These are phyloP conservation scores for Mycena galopus DNA, from an alignment of 768 basidiomycete genomes.

Conservation along the genomic window DNA sequence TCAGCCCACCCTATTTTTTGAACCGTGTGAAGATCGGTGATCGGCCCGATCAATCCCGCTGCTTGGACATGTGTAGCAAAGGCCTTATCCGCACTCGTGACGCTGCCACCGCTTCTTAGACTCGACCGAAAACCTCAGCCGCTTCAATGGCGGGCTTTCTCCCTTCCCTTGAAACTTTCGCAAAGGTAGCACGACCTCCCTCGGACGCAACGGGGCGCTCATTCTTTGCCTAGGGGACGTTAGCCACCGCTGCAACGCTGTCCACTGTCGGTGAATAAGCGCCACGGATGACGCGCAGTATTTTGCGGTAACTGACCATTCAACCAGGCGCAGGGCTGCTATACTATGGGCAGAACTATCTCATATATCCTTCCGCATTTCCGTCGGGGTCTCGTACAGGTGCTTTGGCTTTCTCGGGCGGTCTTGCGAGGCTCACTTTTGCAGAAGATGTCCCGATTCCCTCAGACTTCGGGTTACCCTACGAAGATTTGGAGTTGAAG, in stretches of 20 bases:
- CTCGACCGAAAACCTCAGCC: neutral
- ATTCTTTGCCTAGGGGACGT: slow-evolving; percentile 55
- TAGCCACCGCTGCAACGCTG: slow-evolving; percentile 69
- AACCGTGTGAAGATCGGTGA: neutral
- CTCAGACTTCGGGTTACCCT: slow-evolving; percentile 76
- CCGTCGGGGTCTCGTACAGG: slow-evolving; percentile 83
- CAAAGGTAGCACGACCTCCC: slow-evolving; percentile 51
- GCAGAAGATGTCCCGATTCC: slow-evolving; percentile 78
- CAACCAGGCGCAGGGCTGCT: slow-evolving; percentile 75
- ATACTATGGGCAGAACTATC: slow-evolving; percentile 87
- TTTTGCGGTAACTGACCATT: slow-evolving; percentile 22
- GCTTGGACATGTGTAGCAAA: neutral
- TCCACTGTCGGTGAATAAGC: slow-evolving; percentile 64
- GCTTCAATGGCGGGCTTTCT: slow-evolving; percentile 43
- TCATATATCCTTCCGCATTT: slow-evolving; percentile 92
- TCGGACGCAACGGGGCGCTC: neutral
- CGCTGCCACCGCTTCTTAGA: neutral
- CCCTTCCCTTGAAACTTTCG: slow-evolving; percentile 62
- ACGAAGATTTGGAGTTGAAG: slow-evolving; percentile 78
- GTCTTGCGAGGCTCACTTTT: slow-evolving; percentile 26
- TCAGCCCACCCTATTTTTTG: neutral
- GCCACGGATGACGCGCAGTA: neutral
- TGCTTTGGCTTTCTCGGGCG: slow-evolving; percentile 43
- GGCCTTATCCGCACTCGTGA: neutral
- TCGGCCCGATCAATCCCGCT: neutral